Base-by-base conservation (phyloP, 306 rosid species). In the Quillaja saponaria region DNA sequence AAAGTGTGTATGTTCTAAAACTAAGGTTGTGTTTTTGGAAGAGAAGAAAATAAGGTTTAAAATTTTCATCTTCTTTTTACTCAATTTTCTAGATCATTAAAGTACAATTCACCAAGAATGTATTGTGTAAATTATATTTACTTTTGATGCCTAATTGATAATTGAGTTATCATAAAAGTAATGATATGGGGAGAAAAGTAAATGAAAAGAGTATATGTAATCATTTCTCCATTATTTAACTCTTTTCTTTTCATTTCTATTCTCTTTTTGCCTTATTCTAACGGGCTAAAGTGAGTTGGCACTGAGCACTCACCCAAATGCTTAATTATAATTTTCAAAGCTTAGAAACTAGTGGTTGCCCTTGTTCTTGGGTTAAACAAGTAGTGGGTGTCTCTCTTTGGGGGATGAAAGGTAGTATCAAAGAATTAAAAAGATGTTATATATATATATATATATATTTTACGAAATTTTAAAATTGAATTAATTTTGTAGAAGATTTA, bases 331-430 rank as follows among this genome's bases (percentile, higher is more conserved):
- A 53, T 38, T 73, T 58, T 52, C 16, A 61, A 51, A 56, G 54
- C 38, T 25, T 44, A 20, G 35, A 67, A 61, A 71, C 64, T 55
- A 61, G 17, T 4, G 84, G 84, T 58, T 41, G 54, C 42, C 83
- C 83, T 79, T 74, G 76, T 69, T 85, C 79, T 54, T 28, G 61
- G 84, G 75, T 46, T n/a, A 10, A 52, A 44, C 56, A 65, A n/a
- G 60, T 34, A 10, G 74, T 4, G 34, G 34, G 39, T 51, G 34
- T 61, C 35, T 65, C 60, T 37, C 18, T 14, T 49, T 13, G 34
- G 16, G 15, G 9, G 3, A 33, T 6, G n/a, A 53, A 7, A 53
- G 7, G 4, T 53, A 13, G 8, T 54, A 12, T 46, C 16, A 10
- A 33, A 38, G 35, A 53, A 19, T 37, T 10, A 35, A 63, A 25